Conservation (phyloP, 1,284 basidiomycete species). For the Trametes sp. region DNA sequence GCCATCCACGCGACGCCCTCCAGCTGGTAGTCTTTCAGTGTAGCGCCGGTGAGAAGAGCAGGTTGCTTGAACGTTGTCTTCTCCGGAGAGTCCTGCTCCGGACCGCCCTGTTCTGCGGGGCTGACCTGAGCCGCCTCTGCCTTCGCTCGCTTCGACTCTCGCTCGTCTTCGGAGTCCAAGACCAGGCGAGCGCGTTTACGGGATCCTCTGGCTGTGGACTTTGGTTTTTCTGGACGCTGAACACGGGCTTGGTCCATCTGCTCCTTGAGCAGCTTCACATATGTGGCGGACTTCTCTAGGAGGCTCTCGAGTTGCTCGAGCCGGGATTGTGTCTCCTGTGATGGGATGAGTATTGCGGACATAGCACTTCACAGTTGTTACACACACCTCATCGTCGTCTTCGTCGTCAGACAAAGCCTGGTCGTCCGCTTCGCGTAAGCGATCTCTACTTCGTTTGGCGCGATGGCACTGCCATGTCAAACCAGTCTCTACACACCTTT, state of each 20-base stretch:
- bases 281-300: constrained; percentile 69
- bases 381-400: constrained; percentile 10
- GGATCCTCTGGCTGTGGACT: constrained; percentile 29
- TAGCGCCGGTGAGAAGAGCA: constrained; percentile 83
- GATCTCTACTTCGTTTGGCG: neutral
- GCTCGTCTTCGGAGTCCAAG: constrained; percentile 32
- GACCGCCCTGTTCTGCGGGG: constrained; percentile 36
- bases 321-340: constrained; percentile 23
- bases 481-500: neutral
- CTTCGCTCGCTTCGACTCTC: constrained; percentile 40
- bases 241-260: constrained; percentile 64
- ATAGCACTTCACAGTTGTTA: neutral
- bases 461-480: neutral
- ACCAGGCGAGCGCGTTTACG: constrained; percentile 26
- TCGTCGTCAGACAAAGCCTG: neutral
- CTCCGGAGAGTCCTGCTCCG: constrained; percentile 39
- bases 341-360: neutral
- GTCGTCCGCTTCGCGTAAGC: neutral
- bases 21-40: constrained; percentile 90
- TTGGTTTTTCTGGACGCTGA: constrained; percentile 13
- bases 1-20: constrained; percentile 98
- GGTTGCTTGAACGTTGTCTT: constrained; percentile 70
- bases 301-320: constrained; percentile 58
- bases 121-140: constrained; percentile 33
- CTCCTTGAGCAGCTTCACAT: constrained; percentile 63